A percentile compares a stretch with the other conserved stretches of the same genome.
Evolutionary conservation across 192 early-diverging fungal genomes (phyloP).

Genomic region (Rhizophagus sp.): DNA sequence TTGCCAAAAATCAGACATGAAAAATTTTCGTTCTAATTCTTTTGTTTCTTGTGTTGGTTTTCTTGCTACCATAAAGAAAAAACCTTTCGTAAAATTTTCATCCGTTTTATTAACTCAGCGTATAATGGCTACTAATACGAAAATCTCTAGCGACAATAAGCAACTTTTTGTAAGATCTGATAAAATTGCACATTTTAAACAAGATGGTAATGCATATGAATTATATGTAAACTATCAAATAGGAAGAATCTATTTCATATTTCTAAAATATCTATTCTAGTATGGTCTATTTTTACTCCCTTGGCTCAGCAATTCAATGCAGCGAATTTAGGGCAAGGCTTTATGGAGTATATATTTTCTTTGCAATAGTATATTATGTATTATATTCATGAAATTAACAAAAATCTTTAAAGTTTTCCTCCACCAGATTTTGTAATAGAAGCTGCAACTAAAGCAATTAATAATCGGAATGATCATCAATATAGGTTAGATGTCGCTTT

Average conservation of each 20-base stretch:
- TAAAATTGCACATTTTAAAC: slow-evolving; percentile 54
- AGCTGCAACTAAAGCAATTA: slow-evolving; percentile 72
- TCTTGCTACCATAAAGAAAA: background rate
- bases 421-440: slow-evolving; percentile 83
- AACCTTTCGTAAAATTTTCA: background rate
- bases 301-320: slow-evolving; percentile 79
- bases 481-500: slow-evolving; percentile 70
- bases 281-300: slow-evolving; percentile 88
- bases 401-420: slow-evolving; percentile 63
- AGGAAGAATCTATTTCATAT: background rate
- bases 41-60: background rate
- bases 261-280: slow-evolving; percentile 33
- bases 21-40: too few species aligned
- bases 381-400: background rate
- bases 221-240: background rate
- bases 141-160: background rate
- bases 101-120: background rate
- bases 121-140: background rate
- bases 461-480: slow-evolving; percentile 71
- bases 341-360: slow-evolving; percentile 59
- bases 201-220: slow-evolving; percentile 47
- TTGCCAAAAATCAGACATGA: too few species aligned
- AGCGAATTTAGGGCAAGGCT: slow-evolving; percentile 92
- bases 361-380: slow-evolving; percentile 14
- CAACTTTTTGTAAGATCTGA: slow-evolving; percentile 30